Base-by-base conservation (phyloP, 768 basidiomycete genomes). In the Mycena rebaudengoi region DNA sequence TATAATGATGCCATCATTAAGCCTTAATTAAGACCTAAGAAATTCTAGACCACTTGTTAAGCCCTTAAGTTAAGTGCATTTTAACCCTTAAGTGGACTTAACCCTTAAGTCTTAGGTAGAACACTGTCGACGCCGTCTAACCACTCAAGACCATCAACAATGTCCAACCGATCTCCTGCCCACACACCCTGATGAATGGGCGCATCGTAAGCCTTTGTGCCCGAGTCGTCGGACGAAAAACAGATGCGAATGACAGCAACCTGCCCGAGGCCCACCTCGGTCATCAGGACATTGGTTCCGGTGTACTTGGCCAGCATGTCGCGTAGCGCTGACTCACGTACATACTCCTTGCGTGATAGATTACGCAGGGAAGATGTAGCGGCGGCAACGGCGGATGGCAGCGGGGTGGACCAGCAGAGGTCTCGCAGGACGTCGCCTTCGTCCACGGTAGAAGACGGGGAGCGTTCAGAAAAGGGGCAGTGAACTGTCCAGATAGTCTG, bases 131-230 rank as follows among this genome's bases (percentile, higher is more conserved):
- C 59, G 11, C 32, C 58, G 1, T n/a, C 46, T 30, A 53, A 26
- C 40, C 21, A 41, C 16, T 51, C 46, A 21, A 69, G 44, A 48
- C 54, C 21, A 12, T 13, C 7, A 10, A 63, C 62, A 33, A 62
- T 33, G 35, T 67, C 56, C 18, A 67, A 67, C 0, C 66, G 56
- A 21, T 67, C 58, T 1, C 66, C 58, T 0, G 58, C 58, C 66
- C 66, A 67, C 14, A 43, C 61, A 0, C 62, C 62, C 6, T 21
- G 49, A 37, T 59, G 63, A 12, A 64, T 35, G 25, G 21, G 25
- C 16, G 23, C 35, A 6, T 37, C 41, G 13, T 43, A 52, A 4
- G 14, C 1, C 35, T 49, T 45, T 4, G 41, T 18, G 10, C 29
- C 39, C 4, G 35, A 44, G 1, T 7, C 5, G 52, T 63, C 50